phyloP scores from a whole-genome alignment of 2,329 filamentous ascomycete genomes.

The Neurospora sp. region DNA sequence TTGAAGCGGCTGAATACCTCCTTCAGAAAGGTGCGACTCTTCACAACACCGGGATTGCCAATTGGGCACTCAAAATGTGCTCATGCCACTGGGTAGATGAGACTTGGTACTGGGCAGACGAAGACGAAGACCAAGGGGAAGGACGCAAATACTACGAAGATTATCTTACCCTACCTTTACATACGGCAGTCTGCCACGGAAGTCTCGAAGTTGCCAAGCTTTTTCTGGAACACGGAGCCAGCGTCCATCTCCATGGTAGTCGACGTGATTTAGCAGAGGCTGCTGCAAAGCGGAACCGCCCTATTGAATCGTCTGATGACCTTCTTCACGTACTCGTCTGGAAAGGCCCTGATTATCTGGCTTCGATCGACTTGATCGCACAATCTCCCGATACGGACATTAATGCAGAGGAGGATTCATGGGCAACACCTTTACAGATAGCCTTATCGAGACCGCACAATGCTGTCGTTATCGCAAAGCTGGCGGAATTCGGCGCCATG shows the following conservation, averaged over 20 bases:
- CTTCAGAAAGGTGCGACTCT: neutral
- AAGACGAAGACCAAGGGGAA: neutral
- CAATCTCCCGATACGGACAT: neutral
- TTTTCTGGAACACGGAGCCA: neutral
- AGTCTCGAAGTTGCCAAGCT: neutral
- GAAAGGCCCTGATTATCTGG: neutral
- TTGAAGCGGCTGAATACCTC: neutral
- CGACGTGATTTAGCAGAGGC: neutral
- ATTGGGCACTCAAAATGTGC: neutral
- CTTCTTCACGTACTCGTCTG: neutral
- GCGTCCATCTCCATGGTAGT: neutral
- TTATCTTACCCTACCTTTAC: neutral
- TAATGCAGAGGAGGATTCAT: neutral
- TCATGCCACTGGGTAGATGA: neutral
- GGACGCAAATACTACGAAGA: neutral
- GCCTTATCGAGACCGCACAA: neutral
- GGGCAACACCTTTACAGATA: neutral
- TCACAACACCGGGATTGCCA: neutral
- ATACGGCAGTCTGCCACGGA: neutral
- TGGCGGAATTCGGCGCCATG: neutral
- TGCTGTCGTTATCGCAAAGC: neutral
- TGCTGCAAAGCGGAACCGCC: neutral
- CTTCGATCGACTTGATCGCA: neutral
- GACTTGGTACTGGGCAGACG: neutral
- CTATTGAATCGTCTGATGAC: neutral